phyloP scores from a whole-genome alignment of 169 alveolate species.

The Cryptosporidium meleagridis region DNA sequence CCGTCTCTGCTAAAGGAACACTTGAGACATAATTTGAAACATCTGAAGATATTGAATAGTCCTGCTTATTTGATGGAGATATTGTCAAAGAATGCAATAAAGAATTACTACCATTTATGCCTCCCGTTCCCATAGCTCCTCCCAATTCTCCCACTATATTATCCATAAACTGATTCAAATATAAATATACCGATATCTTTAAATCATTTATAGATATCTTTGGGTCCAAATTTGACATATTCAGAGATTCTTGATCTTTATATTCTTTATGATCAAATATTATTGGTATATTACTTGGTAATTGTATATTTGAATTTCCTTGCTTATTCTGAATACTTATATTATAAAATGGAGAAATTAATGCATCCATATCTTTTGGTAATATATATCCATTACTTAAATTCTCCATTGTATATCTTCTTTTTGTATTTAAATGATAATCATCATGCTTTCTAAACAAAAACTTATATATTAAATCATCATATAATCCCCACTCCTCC shows the following conservation, averaged over 20 bases:
- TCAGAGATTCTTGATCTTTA: neutral
- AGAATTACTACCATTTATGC: neutral
- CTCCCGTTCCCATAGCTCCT: neutral
- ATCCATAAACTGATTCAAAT: constrained; percentile 27
- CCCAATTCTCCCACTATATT: neutral
- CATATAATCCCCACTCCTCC: constrained; percentile 19
- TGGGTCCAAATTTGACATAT: neutral
- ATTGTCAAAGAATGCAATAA: constrained; percentile 27
- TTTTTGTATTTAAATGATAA: neutral
- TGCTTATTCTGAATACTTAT: constrained; percentile 16
- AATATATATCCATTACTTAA: constrained; percentile 46
- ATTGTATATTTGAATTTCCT: neutral
- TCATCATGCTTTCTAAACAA: constrained; percentile 45
- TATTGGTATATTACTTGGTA: constrained; percentile 62
- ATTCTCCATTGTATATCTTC: constrained; percentile 31
- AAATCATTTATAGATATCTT: constrained; percentile 25
- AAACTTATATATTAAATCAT: constrained; percentile 37
- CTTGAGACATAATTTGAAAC: neutral
- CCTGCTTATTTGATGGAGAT: neutral
- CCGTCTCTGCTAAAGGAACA: neutral
- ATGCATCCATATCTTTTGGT: constrained; percentile 26
- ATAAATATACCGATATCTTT: constrained; percentile 1
- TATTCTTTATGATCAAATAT: constrained; percentile 25
- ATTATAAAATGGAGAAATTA: constrained; percentile 41
- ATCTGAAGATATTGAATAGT: neutral